A percentile compares a stretch with the other conserved stretches of the same genome.
Evolutionary conservation across 2,329 filamentous ascomycete species (phyloP).

Genomic region (Monilinia polystroma): DNA sequence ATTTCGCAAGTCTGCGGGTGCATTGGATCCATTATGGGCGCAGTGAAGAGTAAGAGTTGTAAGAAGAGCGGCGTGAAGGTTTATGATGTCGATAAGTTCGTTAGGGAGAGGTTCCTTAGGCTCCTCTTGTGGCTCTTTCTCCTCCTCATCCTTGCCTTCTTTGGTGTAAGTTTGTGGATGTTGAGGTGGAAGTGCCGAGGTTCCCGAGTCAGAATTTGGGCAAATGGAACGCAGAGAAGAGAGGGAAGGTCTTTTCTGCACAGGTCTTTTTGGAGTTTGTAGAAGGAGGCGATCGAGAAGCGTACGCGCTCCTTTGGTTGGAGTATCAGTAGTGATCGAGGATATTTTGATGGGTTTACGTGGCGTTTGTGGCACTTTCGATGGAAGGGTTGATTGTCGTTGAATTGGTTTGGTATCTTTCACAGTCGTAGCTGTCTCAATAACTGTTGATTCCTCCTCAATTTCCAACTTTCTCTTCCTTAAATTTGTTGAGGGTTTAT

Average conservation of each 20-base stretch:
- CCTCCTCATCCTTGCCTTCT: slow-evolving; percentile 9
- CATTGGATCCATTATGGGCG: slow-evolving; percentile 63
- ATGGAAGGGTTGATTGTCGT: slow-evolving; percentile 22
- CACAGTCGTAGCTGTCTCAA: slow-evolving; percentile 20
- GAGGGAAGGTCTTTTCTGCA: slow-evolving; percentile 31
- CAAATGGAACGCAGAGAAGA: slow-evolving; percentile 27
- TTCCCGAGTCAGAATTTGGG: slow-evolving; percentile 25
- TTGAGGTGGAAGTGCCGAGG: slow-evolving; percentile 25
- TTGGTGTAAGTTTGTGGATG: slow-evolving; percentile 6
- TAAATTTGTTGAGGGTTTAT: slow-evolving; percentile 37
- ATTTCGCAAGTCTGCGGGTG: slow-evolving; percentile 61
- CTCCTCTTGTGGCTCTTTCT: slow-evolving; percentile 12
- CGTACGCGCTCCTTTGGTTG: slow-evolving; percentile 37
- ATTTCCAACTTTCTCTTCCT: slow-evolving; percentile 38
- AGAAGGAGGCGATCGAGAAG: slow-evolving; percentile 39
- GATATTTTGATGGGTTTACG: slow-evolving; percentile 29
- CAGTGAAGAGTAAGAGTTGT: slow-evolving; percentile 67
- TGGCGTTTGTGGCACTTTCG: slow-evolving; percentile 34
- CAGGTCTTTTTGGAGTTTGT: slow-evolving; percentile 19
- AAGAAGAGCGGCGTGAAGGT: slow-evolving; percentile 65
- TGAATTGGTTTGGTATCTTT: slow-evolving; percentile 27
- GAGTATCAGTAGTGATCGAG: slow-evolving; percentile 33
- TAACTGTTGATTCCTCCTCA: slow-evolving; percentile 28
- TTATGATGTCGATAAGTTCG: slow-evolving; percentile 59
- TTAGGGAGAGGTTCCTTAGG: slow-evolving; percentile 43